Evolutionary conservation across 345 rosid genomes (phyloP), one percentile per base, ranked within the genome.

Genomic region (Salix viminalis): DNA sequence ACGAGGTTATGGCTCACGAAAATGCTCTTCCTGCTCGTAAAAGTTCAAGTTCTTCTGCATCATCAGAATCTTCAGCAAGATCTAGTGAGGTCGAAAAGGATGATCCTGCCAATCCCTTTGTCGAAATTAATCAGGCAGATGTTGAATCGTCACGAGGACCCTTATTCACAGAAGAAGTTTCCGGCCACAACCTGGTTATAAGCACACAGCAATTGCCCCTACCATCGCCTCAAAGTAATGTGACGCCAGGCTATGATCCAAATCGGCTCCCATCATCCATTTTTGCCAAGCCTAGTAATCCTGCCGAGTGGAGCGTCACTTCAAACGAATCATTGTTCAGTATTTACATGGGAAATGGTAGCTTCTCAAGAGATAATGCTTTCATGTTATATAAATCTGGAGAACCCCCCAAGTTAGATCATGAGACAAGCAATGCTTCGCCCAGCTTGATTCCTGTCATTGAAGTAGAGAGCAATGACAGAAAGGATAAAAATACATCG

Each of bases 281-380:
- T 75, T 96, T 96, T 46, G 69, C 82, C 5, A 88, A 82, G 74
- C 84, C 93, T 32, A 23, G 82, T 4, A 85, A 76, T 42, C 81
- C 87, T 1, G 41, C 64, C 54, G 99, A 94, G 0, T 94, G 99
- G 99, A 96, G 99, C 21, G 79, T 83, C 2, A 90, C 98, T 72
- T 96, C 99, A 3, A 96, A 90, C 39, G 98, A 96, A 75, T 94
- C 98, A 0, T 79, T 96, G 81, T 96, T 94, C 44, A 96, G 98
- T 70, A 88, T 96, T 80, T 91, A 88, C 30, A 77, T 91, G 73
- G 91, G 89, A 26, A 89, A 82, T 44, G 81, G 71, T 52, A 86
- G 87, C 83, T 85, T 87, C 83, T 84, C 93, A 0, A 89, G 79
- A 73, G 97, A 92, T 3, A 89, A 91, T 66, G 76, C 81, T 16